These are phyloP conservation scores for Aureobasidium sp. DNA, from an alignment of 2,329 filamentous ascomycete genomes.

Conservation along the genomic window DNA sequence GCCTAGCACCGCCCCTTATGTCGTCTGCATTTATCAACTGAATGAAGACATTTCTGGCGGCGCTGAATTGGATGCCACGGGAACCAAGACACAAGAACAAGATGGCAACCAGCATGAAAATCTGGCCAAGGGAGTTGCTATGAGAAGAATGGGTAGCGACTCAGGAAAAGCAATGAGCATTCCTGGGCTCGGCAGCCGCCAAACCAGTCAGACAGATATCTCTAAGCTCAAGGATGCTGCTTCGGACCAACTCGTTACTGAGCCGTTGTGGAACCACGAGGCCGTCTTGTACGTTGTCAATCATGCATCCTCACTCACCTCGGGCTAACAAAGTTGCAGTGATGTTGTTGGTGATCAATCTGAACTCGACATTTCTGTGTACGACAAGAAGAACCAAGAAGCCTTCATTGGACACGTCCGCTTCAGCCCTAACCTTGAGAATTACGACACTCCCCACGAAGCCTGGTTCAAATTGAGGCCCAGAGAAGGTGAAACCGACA, in stretches of 20 bases:
- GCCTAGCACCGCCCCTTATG: constrained; percentile 81
- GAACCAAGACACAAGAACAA: constrained; percentile 15
- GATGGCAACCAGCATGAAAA: constrained; percentile 48
- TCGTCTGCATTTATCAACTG: constrained; percentile 93
- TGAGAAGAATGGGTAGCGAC: constrained; percentile 60
- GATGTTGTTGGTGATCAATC: constrained; percentile 91
- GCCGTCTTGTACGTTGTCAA: constrained; percentile 71
- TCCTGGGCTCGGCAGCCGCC: constrained; percentile 81
- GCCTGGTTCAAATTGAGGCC: constrained; percentile 80
- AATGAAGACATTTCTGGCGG: constrained; percentile 93
- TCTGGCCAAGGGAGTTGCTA: constrained; percentile 38
- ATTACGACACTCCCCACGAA: constrained; percentile 62
- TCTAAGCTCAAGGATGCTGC: constrained; percentile 53
- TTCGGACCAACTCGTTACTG: constrained; percentile 59
- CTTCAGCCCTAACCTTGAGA: constrained; percentile 61
- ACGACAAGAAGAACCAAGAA: constrained; percentile 77
- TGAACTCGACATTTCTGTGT: constrained; percentile 85
- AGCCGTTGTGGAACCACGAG: constrained; percentile 92
- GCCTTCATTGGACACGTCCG: constrained; percentile 88
- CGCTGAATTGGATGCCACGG: constrained; percentile 54
- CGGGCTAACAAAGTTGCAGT: constrained; percentile 41
- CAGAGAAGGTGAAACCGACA: constrained; percentile 69
- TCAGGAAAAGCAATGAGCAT: constrained; percentile 84
- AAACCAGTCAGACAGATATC: constrained; percentile 89
- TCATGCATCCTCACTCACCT: not conserved